These are phyloP conservation scores for Phytophthora melonis DNA, from an alignment of 352 stramenopile genomes.

Conservation along the genomic window DNA sequence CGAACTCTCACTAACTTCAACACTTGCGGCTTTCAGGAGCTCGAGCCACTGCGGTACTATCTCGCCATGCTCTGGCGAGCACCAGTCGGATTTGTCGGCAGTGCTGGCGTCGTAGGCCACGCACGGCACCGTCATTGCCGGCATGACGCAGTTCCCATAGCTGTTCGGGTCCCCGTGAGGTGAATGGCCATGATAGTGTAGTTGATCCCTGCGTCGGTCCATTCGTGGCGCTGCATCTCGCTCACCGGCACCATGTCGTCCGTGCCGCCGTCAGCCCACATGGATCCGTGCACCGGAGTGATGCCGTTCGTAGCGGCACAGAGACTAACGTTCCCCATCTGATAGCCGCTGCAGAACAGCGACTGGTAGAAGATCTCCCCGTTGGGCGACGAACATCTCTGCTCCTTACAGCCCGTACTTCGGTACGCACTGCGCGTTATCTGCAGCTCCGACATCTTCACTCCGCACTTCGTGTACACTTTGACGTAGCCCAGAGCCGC, in stretches of 20 bases:
- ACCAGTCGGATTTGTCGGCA: slow-evolving; percentile 36
- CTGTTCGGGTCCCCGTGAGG: slow-evolving; percentile 43
- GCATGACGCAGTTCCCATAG: slow-evolving; percentile 54
- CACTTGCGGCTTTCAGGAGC: slow-evolving; percentile 26
- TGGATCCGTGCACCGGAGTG: slow-evolving; percentile 45
- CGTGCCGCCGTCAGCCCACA: slow-evolving; percentile 58
- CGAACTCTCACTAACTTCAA: slow-evolving; percentile 14
- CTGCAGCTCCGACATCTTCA: slow-evolving; percentile 57
- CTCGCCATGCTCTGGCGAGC: slow-evolving; percentile 36
- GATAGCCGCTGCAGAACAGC: slow-evolving; percentile 40
- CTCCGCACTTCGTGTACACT: slow-evolving; percentile 47
- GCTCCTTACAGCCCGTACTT: slow-evolving; percentile 38
- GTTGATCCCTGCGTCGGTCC: slow-evolving; percentile 26
- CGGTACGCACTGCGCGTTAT: slow-evolving; percentile 36
- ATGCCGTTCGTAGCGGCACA: slow-evolving; percentile 40
- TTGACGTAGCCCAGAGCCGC: slow-evolving; percentile 41
- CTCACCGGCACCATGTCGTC: slow-evolving; percentile 47
- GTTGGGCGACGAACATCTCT: slow-evolving; percentile 45
- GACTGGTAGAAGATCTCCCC: slow-evolving; percentile 49
- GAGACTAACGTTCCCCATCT: slow-evolving; percentile 45
- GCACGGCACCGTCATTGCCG: slow-evolving; percentile 60
- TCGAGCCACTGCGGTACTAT: slow-evolving; percentile 53
- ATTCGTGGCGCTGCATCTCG: slow-evolving; percentile 47
- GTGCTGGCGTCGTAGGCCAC: slow-evolving; percentile 28
- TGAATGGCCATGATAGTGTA: slow-evolving; percentile 57